Base-by-base conservation (phyloP, 2,329 filamentous ascomycete genomes). In the Fusarium liriodendri region DNA sequence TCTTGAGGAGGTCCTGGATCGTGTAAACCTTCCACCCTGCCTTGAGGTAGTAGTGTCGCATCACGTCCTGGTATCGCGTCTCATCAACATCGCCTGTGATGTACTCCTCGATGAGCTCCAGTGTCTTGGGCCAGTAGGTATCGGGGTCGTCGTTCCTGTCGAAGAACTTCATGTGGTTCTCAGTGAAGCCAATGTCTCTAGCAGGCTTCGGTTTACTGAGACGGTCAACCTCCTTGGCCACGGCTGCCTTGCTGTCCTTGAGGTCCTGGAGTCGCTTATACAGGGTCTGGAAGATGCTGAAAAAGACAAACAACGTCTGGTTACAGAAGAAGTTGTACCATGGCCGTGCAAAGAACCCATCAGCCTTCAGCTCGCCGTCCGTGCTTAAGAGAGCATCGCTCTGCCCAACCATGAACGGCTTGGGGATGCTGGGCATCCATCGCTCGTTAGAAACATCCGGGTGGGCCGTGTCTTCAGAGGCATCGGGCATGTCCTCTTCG, bases 21-120 rank as follows among this genome's bases (percentile, higher is more conserved):
- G 94, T 95, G 85, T 98, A 99, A 42, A 98, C 85, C 78, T 95
- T 95, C 93, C 96, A 99, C 8, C 97, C 97, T 74, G 91, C 93
- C 80, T 93, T 92, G 67, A 98, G 88, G 81, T 98, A 99, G 84
- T 95, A 98, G 74, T 95, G 94, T 27, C 97, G 93, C 66, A 99
- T 87, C 7, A 95, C 93, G 79, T 98, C 95, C 82, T 98, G 96
- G 76, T 97, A 94, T 33, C 94, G 91, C 62, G 86, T 88, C 82
- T 95, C 92, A 62, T 98, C 97, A 40, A 95, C 87, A 11, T 97
- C 94, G 6, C 93, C 92, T 50, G 91, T 90, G 74, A 98, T 91
- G 74, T 94, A 95, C 55, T 97, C 94, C 79, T 98, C 94, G 68
- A 97, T 93, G 81, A 98, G 90, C 74, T 92, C 90, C 13, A 98